phyloP scores from a whole-genome alignment of 495 filamentous ascomycete species.

The Viridothelium virens region DNA sequence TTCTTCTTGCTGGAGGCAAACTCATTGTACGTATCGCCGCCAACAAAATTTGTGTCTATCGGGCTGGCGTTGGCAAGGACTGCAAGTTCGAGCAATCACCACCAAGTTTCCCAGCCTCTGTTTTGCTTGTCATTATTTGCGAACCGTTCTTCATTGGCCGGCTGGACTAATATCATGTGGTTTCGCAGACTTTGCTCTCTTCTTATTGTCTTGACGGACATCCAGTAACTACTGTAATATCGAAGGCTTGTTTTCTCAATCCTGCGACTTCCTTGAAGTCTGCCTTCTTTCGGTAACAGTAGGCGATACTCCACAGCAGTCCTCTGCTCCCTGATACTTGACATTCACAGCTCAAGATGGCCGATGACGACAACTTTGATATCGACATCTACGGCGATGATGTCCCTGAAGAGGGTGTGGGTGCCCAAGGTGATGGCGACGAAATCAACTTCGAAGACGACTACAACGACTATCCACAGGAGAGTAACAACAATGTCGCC shows the following conservation, averaged over 20 bases:
- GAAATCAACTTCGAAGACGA: background rate
- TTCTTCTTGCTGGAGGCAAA: background rate
- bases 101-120: background rate
- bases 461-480: constrained; percentile 2
- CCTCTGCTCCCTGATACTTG: background rate
- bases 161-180: background rate
- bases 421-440: constrained; percentile 27
- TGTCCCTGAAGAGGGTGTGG: constrained; percentile 37
- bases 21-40: constrained; percentile 3
- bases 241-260: background rate
- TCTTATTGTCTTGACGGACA: background rate
- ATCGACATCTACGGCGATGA: constrained; percentile 96
- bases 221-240: constrained; percentile 10
- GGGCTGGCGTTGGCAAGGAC: background rate
- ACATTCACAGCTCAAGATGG: constrained; percentile 25
- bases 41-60: background rate
- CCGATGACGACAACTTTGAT: constrained; percentile 89
- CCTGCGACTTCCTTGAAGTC: background rate
- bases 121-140: background rate
- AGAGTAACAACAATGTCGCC: background rate
- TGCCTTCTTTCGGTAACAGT: background rate
- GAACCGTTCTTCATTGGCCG: background rate
- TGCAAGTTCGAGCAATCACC: background rate
- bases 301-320: background rate
- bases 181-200: constrained; percentile 5